Conservation (phyloP, 345 rosid genomes). For the Eucalyptus sp. region DNA sequence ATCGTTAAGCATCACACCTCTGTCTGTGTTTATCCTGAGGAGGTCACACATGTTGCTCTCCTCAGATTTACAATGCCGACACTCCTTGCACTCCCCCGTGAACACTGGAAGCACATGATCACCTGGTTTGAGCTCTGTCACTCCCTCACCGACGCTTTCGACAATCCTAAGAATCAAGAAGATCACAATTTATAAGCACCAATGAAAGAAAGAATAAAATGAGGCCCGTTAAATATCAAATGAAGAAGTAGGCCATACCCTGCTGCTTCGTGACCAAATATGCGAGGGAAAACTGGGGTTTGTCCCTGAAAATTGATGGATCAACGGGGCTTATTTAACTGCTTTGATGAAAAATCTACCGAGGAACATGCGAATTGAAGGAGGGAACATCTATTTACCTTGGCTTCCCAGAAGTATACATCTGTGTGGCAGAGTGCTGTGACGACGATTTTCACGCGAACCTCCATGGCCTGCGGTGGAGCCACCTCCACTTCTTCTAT, state of each 20-base stretch:
- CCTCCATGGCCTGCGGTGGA: constrained; percentile 34
- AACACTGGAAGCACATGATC: constrained; percentile 41
- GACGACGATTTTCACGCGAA: constrained; percentile 22
- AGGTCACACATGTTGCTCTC: constrained; percentile 31
- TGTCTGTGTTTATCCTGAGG: constrained; percentile 13
- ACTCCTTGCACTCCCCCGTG: constrained; percentile 31
- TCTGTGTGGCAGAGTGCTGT: constrained; percentile 37
- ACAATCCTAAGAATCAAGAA: constrained; percentile 11
- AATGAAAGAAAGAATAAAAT: neutral
- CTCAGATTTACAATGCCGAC: constrained; percentile 21
- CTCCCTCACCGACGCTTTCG: constrained; percentile 31
- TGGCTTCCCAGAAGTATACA: constrained; percentile 46
- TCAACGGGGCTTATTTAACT: neutral
- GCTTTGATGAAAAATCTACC: neutral
- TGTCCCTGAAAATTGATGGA: constrained; percentile 10
- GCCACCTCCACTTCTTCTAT: constrained; percentile 45
- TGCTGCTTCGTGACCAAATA: constrained; percentile 29
- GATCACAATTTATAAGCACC: neutral
- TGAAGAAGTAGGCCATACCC: constrained; percentile 5
- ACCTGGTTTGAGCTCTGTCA: constrained; percentile 16
- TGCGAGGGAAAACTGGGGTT: constrained; percentile 26
- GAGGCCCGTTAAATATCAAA: neutral
- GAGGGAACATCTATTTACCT: neutral
- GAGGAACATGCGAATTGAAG: neutral
- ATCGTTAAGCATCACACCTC: constrained; percentile 26